A percentile compares a stretch with the other conserved stretches of the same genome.
These are phyloP conservation scores for Clavaria fumosa DNA, from an alignment of 768 basidiomycete species.

Conservation along the genomic window DNA sequence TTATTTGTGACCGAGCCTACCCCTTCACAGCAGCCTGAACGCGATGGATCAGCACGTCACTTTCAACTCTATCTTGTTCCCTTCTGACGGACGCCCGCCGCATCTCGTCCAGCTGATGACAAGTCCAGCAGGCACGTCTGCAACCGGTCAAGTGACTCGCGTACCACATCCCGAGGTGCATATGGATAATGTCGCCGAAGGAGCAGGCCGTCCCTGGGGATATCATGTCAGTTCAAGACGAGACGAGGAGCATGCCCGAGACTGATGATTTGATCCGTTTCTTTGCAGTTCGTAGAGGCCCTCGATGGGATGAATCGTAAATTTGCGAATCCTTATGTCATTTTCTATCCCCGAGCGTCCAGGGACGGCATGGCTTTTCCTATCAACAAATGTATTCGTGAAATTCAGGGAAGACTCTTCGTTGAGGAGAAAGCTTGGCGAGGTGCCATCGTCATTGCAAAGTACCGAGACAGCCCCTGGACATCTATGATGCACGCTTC, in stretches of 20 bases:
- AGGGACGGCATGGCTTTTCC: constrained; percentile 76
- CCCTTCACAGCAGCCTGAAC: no score
- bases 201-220: constrained; percentile 55
- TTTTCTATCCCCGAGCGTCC: constrained; percentile 64
- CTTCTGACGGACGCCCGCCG: constrained; percentile 62
- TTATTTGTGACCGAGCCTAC: no score
- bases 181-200: constrained; percentile 73
- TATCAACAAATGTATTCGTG: constrained; percentile 57
- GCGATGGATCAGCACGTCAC: constrained; percentile 48
- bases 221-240: constrained; percentile 38
- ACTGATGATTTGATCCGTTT: constrained; percentile 12
- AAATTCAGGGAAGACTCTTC: constrained; percentile 52
- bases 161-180: constrained; percentile 75
- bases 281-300: constrained; percentile 48
- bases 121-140: constrained; percentile 30
- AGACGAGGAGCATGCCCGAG: constrained; percentile 9
- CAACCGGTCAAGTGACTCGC: constrained; percentile 33
- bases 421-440: constrained; percentile 58
- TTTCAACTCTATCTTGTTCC: constrained; percentile 65
- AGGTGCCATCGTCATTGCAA: constrained; percentile 66
- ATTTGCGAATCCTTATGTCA: constrained; percentile 64
- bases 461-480: constrained; percentile 43
- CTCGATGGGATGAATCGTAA: constrained; percentile 71
- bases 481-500: constrained; percentile 51
- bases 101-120: constrained; percentile 63